Conservation (phyloP, 108 stramenopile genomes). For the Conticribra weissflogii region DNA sequence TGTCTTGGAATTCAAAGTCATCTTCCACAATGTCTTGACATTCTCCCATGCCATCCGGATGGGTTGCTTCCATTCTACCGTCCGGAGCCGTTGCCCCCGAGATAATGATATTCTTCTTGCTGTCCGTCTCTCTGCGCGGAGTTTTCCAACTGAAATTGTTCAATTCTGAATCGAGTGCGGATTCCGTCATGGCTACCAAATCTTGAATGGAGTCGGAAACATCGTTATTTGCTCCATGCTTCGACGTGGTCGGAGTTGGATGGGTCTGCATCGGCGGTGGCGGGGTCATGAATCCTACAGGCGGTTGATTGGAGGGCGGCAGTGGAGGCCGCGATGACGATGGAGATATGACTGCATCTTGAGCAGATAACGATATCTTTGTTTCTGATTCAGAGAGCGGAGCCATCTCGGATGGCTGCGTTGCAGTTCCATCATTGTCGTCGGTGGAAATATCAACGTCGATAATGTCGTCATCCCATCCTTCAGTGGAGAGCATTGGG, state of each 20-base stretch:
- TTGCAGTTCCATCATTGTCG: too few species aligned
- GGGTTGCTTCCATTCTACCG: not conserved
- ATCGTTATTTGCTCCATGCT: too few species aligned
- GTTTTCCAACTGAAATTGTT: constrained; percentile 18
- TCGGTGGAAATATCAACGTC: constrained; percentile 12
- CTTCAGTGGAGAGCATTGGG: not conserved
- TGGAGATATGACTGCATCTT: too few species aligned
- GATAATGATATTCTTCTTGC: too few species aligned
- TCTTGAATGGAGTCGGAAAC: constrained; percentile 30
- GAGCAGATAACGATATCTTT: too few species aligned
- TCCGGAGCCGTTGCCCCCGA: too few species aligned
- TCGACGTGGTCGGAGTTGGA: too few species aligned
- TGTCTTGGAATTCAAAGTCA: not conserved
- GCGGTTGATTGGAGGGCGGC: too few species aligned
- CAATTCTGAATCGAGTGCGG: constrained; percentile 23
- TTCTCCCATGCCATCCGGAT: not conserved
- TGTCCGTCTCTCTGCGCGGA: constrained; percentile 9
- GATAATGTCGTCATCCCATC: not conserved
- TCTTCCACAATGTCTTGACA: not conserved
- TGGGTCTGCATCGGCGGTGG: not conserved
- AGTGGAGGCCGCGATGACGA: not conserved
- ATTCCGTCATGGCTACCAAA: constrained; percentile 42
- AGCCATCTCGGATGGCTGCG: too few species aligned
- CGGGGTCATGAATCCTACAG: too few species aligned
- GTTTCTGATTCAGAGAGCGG: too few species aligned